These are phyloP conservation scores for Teratosphaeria zuluensis DNA, from an alignment of 2,329 filamentous ascomycete genomes.

Conservation along the genomic window DNA sequence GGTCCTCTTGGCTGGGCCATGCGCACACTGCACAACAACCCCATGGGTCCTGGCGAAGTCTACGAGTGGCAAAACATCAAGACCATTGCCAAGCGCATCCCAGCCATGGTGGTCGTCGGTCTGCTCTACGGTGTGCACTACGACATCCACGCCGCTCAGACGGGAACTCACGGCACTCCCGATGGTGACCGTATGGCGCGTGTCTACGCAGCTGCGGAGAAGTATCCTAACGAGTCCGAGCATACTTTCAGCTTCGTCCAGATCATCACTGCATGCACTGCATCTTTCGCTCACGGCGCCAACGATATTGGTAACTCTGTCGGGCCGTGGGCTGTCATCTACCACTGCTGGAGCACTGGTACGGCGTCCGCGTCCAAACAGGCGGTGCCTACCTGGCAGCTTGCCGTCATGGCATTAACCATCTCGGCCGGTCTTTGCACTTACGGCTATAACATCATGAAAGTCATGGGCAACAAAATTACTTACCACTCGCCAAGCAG, in stretches of 20 bases:
- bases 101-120: conserved; percentile 55
- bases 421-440: conserved; percentile 51
- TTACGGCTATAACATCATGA: conserved; percentile 58
- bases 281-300: conserved; percentile 61
- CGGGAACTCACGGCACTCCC: conserved; percentile 59
- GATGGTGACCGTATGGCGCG: conserved; percentile 61
- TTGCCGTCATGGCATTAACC: conserved; percentile 53
- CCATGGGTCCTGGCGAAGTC: conserved; percentile 59
- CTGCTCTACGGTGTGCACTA: conserved; percentile 68
- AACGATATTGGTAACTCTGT: conserved; percentile 58
- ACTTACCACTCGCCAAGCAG: conserved; percentile 50
- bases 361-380: conserved; percentile 47
- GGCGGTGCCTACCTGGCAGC: conserved; percentile 63
- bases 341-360: conserved; percentile 48
- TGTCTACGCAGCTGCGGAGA: conserved; percentile 46
- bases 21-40: conserved; percentile 65
- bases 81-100: conserved; percentile 54
- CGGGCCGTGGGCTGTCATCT: conserved; percentile 55
- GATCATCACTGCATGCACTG: conserved; percentile 59
- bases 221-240: conserved; percentile 55
- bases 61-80: conserved; percentile 66
- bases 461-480: conserved; percentile 49
- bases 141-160: conserved; percentile 70
- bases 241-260: conserved; percentile 59
- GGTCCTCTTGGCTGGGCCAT: conserved; percentile 77